phyloP scores from a whole-genome alignment of 371 early-diverging fungal species.

The Zopfochytrium polystomum region DNA sequence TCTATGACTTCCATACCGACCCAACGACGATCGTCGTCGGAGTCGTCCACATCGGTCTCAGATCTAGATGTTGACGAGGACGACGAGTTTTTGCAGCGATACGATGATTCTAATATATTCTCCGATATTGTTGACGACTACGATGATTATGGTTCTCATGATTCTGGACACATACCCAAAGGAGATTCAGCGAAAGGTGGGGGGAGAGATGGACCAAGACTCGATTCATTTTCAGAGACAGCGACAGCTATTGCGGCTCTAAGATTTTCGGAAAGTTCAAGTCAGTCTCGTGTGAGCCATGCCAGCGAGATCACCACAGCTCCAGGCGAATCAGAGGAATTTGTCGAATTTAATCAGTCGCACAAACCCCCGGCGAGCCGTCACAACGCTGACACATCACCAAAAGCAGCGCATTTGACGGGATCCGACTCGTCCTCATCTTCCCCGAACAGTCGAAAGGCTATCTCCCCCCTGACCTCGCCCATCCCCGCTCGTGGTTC shows the following conservation, averaged over 20 bases:
- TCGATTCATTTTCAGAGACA: background rate
- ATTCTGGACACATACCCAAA: too few species aligned
- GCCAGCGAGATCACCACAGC: background rate
- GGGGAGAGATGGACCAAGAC: background rate
- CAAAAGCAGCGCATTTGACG: background rate
- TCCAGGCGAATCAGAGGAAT: too few species aligned
- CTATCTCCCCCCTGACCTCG: background rate
- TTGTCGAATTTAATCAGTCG: too few species aligned
- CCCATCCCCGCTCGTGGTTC: conserved; percentile 11
- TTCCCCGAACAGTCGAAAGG: background rate
- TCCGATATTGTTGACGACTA: too few species aligned
- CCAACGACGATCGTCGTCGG: too few species aligned
- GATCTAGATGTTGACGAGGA: too few species aligned
- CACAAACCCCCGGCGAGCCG: too few species aligned
- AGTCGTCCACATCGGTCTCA: too few species aligned
- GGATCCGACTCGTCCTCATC: background rate
- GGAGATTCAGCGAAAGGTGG: background rate
- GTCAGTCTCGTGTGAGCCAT: background rate
- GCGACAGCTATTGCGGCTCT: background rate
- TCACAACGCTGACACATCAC: background rate
- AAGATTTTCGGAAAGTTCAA: background rate
- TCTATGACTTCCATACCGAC: too few species aligned
- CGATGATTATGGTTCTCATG: background rate
- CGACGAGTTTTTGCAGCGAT: conserved; percentile 2
- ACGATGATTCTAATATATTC: conserved; percentile 2